Base-by-base conservation (phyloP, 208 protist genomes). In the Crithidia bombi region DNA sequence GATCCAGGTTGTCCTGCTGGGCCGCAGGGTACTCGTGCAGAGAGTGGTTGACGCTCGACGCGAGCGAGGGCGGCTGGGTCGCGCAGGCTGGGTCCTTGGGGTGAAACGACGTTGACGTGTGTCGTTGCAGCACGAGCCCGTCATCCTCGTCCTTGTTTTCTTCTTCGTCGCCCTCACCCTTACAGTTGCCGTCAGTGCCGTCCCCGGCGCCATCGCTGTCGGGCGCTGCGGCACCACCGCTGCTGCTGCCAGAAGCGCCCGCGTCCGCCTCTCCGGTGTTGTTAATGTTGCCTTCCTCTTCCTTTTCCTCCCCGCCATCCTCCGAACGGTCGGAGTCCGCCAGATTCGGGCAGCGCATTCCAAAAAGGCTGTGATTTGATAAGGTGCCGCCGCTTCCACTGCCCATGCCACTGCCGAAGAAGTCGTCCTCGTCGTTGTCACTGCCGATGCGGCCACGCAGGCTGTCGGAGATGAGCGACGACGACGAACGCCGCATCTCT, bases 401-500 rank as follows among this genome's bases (percentile, higher is more conserved):
- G 50, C 50, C 50, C 28, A 23, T 35, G 0, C 50, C 57, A 5
- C 41, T 54, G 39, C 63, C 50, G 30, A 63, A 61, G 28, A 61
- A 67, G 41, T 67, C 44, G 21, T 63, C 70, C 43, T 80, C 59
- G 19, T 73, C 66, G 47, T 81, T 49, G 41, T 70, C 56, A 17
- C 44, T 54, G 58, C 33, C 58, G 39, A n/a, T 26, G 21, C 5
- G 25, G 12, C 44, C 55, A 0, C 55, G 46, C 41, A 41, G 21
- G 55, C 55, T 64, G 63, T 70, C 65, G 21, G 56, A 41, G 28
- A 72, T 54, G 51, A 67, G 38, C 28, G 54, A 69, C 36, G 54
- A 75, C 43, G 61, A 55, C 32, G 62, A 67, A 5, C 65, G 47
- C 35, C 78, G 81, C 75, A 82, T 69, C 47, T 80, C 62, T 52